phyloP scores from a whole-genome alignment of 1,139 yeast species.

The Pichia sp. region DNA sequence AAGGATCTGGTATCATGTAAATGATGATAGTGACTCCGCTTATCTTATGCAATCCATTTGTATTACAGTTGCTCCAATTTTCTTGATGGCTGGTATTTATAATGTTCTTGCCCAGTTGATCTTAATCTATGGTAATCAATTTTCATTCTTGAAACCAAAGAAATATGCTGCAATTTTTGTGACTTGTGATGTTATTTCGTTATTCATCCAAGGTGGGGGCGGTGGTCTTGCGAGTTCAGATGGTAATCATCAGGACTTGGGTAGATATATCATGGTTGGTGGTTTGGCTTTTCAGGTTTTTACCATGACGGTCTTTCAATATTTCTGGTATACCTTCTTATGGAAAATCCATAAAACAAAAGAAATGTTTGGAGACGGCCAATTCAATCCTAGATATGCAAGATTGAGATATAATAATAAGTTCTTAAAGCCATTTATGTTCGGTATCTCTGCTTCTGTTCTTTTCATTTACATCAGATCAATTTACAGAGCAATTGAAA shows the following conservation, averaged over 20 bases:
- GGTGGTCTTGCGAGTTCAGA: slow-evolving; percentile 43
- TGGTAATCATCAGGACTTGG: slow-evolving; percentile 32
- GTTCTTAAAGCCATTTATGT: slow-evolving; percentile 47
- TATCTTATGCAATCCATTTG: slow-evolving; percentile 6
- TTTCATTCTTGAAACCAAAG: slow-evolving; percentile 44
- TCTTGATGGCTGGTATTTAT: slow-evolving; percentile 82
- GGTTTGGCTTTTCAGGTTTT: slow-evolving; percentile 78
- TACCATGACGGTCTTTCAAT: slow-evolving; percentile 64
- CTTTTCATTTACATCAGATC: slow-evolving; percentile 65
- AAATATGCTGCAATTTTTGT: slow-evolving; percentile 15
- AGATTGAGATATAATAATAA: slow-evolving; percentile 29
- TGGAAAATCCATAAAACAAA: slow-evolving; percentile 40
- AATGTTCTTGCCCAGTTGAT: slow-evolving; percentile 67
- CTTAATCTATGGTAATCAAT: slow-evolving; percentile 60
- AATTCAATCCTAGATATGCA: slow-evolving; percentile 30
- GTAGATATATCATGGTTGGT: slow-evolving; percentile 73
- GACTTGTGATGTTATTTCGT: slow-evolving; percentile 35
- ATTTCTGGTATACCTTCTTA: slow-evolving; percentile 52
- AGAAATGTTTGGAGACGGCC: slow-evolving; percentile 14
- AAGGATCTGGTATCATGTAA: not conserved
- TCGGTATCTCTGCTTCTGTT: slow-evolving; percentile 52
- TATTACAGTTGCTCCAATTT: slow-evolving; percentile 26
- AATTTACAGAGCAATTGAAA: slow-evolving; percentile 75
- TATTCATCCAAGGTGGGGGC: slow-evolving; percentile 75
- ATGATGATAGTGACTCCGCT: not conserved